These are phyloP conservation scores for Turnera subulata DNA, from an alignment of 345 rosid genomes.

Conservation along the genomic window DNA sequence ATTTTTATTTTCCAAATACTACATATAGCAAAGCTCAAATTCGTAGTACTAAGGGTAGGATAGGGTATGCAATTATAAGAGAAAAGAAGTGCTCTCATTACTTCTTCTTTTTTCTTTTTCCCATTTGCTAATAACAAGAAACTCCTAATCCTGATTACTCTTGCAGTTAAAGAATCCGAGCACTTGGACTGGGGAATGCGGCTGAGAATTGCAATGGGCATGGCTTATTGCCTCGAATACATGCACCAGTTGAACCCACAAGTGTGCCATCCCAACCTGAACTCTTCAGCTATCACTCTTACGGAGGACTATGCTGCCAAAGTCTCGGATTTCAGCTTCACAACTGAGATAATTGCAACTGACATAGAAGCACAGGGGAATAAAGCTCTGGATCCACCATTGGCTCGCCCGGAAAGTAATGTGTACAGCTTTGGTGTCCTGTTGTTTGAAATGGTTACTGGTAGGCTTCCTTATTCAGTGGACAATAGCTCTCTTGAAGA, in stretches of 20 bases:
- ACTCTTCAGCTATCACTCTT: slow-evolving; percentile 61
- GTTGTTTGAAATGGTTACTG: slow-evolving; percentile 70
- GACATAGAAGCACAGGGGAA: slow-evolving; percentile 36
- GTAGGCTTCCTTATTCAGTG: slow-evolving; percentile 55
- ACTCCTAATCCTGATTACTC: slow-evolving; percentile 3
- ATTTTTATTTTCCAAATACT: too few species aligned
- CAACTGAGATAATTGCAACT: slow-evolving; percentile 42
- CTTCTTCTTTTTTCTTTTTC: background rate
- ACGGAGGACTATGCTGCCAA: slow-evolving; percentile 93
- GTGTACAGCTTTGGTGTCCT: slow-evolving; percentile 65
- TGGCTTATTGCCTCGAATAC: slow-evolving; percentile 91
- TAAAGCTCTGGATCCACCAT: slow-evolving; percentile 40
- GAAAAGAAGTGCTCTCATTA: too few species aligned
- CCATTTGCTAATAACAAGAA: background rate
- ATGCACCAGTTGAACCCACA: slow-evolving; percentile 85
- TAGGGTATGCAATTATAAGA: too few species aligned
- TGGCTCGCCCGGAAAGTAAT: slow-evolving; percentile 41
- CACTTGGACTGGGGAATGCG: slow-evolving; percentile 86
- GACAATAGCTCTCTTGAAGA: slow-evolving; percentile 38
- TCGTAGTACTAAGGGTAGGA: too few species aligned
- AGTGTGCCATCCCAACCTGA: slow-evolving; percentile 49
- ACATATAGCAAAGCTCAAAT: too few species aligned
- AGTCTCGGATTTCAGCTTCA: slow-evolving; percentile 67
- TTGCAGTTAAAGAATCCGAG: slow-evolving; percentile 76
- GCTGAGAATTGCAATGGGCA: slow-evolving; percentile 76